Evolutionary conservation across 805 yeast species (phyloP), one percentile per base, ranked within the genome.

Genomic region (Suhomyces sp.): DNA sequence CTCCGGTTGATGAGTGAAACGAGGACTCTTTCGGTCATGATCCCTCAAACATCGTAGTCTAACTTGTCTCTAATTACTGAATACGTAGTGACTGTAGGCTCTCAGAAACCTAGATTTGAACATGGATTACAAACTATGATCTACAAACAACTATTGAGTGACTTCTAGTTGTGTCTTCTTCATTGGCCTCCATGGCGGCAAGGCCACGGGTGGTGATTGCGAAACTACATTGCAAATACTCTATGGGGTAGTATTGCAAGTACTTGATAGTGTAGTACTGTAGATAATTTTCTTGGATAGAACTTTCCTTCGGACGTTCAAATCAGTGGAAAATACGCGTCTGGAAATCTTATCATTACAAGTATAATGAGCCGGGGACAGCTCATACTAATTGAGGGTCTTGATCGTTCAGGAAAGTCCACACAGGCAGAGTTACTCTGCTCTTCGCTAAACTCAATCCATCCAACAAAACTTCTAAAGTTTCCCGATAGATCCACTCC

Each of bases 391-490:
- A 77, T 94, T 2, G 99, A 94, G 68, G 99, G 99, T 0, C 80
- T 94, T 1, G 99, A 94, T 62, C 73, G 99, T 47, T 86, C 97
- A 0, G 99, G 99, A 0, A 94, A 94, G 62, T 82, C 97, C 2
- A 91, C 97, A 0, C 99, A 94, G 64, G 73, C 75, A 1, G 62
- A 70, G 4, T 78, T 78, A 3, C 64, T 75, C 3, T 49, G 60
- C 1, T 46, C 48, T 10, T 49, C 53, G 27, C 57, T 70, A 3
- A 47, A 51, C 1, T 22, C n/a, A 19, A 10, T 33, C 4, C 49
- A 52, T 39, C 47, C 53, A 41, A 59, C 61, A 13, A 73, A 74
- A 50, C 68, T 87, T 33, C 61, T 87, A 55, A 92, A 90, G 66
- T 92, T 94, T 58, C 99, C 99, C 12, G 93, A 92, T 47, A 76